Conservation (phyloP, 2,329 filamentous ascomycete genomes). For the Penicillium oxalicum region DNA sequence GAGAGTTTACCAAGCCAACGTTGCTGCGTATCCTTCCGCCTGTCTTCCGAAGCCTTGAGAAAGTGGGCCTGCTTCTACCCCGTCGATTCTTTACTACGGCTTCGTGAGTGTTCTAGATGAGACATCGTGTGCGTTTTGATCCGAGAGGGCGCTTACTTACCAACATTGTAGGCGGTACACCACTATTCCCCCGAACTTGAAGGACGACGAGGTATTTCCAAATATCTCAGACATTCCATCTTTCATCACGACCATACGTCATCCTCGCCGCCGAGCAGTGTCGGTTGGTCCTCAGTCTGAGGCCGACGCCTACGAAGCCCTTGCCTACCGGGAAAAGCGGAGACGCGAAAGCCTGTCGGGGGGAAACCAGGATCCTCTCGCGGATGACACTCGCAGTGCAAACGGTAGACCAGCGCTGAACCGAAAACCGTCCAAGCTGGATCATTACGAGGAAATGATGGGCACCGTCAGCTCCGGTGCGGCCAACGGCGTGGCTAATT, state of each 20-base stretch:
- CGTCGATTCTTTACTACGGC: conserved; percentile 87
- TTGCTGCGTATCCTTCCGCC: conserved; percentile 74
- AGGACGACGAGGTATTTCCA: conserved; percentile 83
- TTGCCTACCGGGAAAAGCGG: conserved; percentile 77
- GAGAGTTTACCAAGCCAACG: conserved; percentile 79
- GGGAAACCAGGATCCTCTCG: conserved; percentile 21
- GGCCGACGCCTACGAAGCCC: conserved; percentile 90
- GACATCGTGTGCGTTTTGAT: not conserved
- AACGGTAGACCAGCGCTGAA: conserved; percentile 36
- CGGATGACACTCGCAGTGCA: conserved; percentile 18
- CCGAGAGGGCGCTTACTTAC: conserved; percentile 2
- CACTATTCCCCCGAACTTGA: conserved; percentile 65
- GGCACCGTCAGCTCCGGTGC: conserved; percentile 54
- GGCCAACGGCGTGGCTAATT: conserved; percentile 29
- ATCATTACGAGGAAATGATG: conserved; percentile 68
- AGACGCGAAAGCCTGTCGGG: conserved; percentile 56
- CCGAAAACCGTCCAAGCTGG: conserved; percentile 46
- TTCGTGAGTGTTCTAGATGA: conserved; percentile 46
- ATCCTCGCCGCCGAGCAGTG: conserved; percentile 71
- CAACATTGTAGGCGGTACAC: conserved; percentile 60
- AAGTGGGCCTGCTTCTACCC: conserved; percentile 70
- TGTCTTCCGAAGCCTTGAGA: conserved; percentile 78
- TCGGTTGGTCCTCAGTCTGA: conserved; percentile 92
- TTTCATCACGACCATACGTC: conserved; percentile 73
- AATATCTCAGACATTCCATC: conserved; percentile 79